These are phyloP conservation scores for Phytophthora citricola DNA, from an alignment of 352 stramenopile species.

Conservation along the genomic window DNA sequence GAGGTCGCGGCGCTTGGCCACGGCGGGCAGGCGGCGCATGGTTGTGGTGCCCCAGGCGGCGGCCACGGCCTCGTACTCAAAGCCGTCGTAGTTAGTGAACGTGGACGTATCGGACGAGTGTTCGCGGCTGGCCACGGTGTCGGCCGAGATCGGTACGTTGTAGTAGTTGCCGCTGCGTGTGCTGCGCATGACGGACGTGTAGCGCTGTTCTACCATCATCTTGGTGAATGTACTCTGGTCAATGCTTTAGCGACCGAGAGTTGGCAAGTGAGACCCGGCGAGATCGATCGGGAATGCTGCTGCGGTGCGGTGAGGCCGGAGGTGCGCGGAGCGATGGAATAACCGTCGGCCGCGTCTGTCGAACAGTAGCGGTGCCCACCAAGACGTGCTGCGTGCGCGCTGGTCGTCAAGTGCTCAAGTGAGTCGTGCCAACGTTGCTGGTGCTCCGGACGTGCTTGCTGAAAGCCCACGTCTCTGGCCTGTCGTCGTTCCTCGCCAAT, in stretches of 20 bases:
- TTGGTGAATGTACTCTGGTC: constrained; percentile 23
- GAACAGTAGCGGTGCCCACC: constrained; percentile 13
- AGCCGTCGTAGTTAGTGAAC: constrained; percentile 26
- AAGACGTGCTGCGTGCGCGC: constrained; percentile 29
- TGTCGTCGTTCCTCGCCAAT: constrained; percentile 23
- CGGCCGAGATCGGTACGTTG: constrained; percentile 51
- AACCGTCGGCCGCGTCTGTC: constrained; percentile 26
- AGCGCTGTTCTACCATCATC: constrained; percentile 52
- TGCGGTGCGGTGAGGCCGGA: constrained; percentile 12
- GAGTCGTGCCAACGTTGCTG: constrained; percentile 22
- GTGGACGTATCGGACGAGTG: constrained; percentile 24
- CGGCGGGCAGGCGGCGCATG: constrained; percentile 47
- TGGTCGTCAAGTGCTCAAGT: constrained; percentile 42
- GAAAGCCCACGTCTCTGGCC: constrained; percentile 11
- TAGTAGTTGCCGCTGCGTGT: constrained; percentile 71
- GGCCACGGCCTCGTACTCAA: constrained; percentile 36
- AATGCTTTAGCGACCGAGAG: constrained; percentile 16
- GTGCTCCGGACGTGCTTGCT: constrained; percentile 10
- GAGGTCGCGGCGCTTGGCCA: constrained; percentile 42
- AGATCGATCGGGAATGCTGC: constrained; percentile 1
- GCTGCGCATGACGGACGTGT: constrained; percentile 62
- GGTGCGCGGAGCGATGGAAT: constrained; percentile 16
- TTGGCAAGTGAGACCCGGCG: constrained; percentile 27
- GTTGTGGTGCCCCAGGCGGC: constrained; percentile 48
- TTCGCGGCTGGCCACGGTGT: constrained; percentile 21